These are phyloP conservation scores for Geranium brycei DNA, from an alignment of 345 rosid genomes.

Conservation along the genomic window DNA sequence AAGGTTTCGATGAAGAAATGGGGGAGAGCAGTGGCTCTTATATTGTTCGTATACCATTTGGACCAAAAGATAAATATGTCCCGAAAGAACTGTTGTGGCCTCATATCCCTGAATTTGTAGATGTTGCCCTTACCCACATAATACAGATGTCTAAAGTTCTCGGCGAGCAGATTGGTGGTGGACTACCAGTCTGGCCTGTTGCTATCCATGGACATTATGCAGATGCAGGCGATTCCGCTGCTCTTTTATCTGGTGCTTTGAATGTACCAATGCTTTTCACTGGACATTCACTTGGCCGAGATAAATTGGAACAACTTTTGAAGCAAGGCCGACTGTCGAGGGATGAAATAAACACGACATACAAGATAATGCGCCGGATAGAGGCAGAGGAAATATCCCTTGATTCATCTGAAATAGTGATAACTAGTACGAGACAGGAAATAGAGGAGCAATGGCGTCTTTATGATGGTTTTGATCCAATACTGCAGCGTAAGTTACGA, in stretches of 20 bases:
- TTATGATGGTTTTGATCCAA: conserved; percentile 97
- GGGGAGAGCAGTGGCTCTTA: conserved; percentile 98
- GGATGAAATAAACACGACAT: conserved; percentile 85
- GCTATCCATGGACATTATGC: conserved; percentile 99
- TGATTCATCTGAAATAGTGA: conserved; percentile 85
- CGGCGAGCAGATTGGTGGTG: conserved; percentile 83
- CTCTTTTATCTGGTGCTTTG: conserved; percentile 88
- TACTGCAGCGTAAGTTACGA: conserved; percentile 77
- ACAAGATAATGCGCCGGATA: conserved; percentile 91
- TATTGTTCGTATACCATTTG: conserved; percentile 90
- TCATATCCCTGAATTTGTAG: conserved; percentile 91
- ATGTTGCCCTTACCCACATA: conserved; percentile 83
- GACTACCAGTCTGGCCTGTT: conserved; percentile 89
- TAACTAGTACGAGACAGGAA: conserved; percentile 96
- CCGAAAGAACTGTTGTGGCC: conserved; percentile 94
- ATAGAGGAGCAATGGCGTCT: conserved; percentile 92
- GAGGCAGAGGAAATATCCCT: conserved; percentile 91
- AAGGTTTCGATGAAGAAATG: conserved; percentile 58
- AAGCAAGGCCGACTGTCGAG: conserved; percentile 76
- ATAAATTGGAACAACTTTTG: conserved; percentile 86
- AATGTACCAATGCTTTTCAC: conserved; percentile 97
- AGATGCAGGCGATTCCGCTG: conserved; percentile 92
- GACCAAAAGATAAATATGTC: conserved; percentile 75
- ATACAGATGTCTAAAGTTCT: conserved; percentile 94
- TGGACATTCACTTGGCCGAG: conserved; percentile 97